Base-by-base conservation (phyloP, 2,329 filamentous ascomycete species). In the Nectriaceae sp. region DNA sequence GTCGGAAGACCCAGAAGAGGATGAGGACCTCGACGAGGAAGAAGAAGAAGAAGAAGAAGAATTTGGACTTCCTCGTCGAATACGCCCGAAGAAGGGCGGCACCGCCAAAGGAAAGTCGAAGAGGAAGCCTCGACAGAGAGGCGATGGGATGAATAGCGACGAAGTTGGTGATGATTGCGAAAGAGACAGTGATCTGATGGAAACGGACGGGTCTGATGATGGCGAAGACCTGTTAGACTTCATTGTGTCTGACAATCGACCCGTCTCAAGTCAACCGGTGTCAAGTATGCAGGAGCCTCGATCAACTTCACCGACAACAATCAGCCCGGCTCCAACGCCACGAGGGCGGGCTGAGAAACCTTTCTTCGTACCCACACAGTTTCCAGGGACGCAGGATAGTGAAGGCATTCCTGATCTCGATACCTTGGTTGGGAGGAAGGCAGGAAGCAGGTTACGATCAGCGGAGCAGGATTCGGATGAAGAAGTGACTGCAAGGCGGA, bases 141-240 rank as follows among this genome's bases (percentile, higher is more conserved):
- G 44, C 11, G 54, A 55, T 10, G 70, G 66, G 10, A 69, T 72
- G 54, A 69, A 73, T 40, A 71, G 73, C 33, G 75, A 80, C 41
- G 76, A 78, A 40, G 40, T 71, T 18, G 78, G 77, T 15, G 78
- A 81, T 49, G 77, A 81, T 49, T 79, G 77, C 55, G 74, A 71
- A 45, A 67, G 75, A 19, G 75, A 75, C 13, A 78, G 75, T 53
- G 76, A 79, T 52, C 53, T 73, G 47, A 62, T 73, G 49, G 72
- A 75, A 42, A 72, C 68, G 16, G 72, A 75, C 52, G 76, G 71
- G 13, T 78, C 74, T 0, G 77, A 80, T 48, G 69, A 71, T 49
- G 76, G 75, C 11, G 70, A 66, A 38, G 79, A 82, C 54, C 63
- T 83, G 13, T 47, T 80, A 56, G 71, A 83, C 69, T 78, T 89